These are phyloP conservation scores for Pythium scleroteichum DNA, from an alignment of 352 stramenopile genomes.

Conservation along the genomic window DNA sequence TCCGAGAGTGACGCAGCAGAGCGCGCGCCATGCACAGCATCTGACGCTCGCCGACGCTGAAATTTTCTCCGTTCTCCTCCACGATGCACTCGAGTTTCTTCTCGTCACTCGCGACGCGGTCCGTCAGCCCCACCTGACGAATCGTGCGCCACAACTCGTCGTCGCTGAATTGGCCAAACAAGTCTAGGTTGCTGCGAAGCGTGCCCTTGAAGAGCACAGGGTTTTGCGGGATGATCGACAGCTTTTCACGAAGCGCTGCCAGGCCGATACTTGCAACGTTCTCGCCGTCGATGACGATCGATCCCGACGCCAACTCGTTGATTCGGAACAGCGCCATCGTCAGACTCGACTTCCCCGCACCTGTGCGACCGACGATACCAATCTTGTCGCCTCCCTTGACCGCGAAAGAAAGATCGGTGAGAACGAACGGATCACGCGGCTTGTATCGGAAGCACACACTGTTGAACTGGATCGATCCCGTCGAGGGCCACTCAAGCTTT, in stretches of 20 bases:
- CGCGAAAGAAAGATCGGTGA: constrained; percentile 47
- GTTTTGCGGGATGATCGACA: constrained; percentile 94
- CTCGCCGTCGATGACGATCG: constrained; percentile 89
- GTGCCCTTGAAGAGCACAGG: constrained; percentile 92
- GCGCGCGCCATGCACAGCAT: constrained; percentile 25
- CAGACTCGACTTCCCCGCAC: constrained; percentile 85
- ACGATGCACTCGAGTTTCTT: constrained; percentile 74
- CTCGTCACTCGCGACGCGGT: constrained; percentile 46
- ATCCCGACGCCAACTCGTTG: constrained; percentile 85
- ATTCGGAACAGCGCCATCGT: constrained; percentile 92
- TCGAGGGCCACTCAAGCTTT: constrained; percentile 59
- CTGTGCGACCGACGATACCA: constrained; percentile 90
- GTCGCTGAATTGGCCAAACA: constrained; percentile 81
- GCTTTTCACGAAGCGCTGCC: constrained; percentile 68
- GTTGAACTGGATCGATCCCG: constrained; percentile 82
- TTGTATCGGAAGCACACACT: constrained; percentile 90
- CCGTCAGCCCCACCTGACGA: constrained; percentile 44
- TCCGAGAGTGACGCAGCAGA: constrained; percentile 68
- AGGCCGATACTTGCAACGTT: constrained; percentile 77
- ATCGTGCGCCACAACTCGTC: constrained; percentile 53
- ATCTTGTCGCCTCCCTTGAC: constrained; percentile 71
- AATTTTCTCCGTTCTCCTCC: constrained; percentile 94
- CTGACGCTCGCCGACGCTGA: constrained; percentile 55
- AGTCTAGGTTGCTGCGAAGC: constrained; percentile 90
- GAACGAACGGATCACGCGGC: constrained; percentile 49